Conservation (phyloP, 345 rosid species). For the Dovyalis caffra region DNA sequence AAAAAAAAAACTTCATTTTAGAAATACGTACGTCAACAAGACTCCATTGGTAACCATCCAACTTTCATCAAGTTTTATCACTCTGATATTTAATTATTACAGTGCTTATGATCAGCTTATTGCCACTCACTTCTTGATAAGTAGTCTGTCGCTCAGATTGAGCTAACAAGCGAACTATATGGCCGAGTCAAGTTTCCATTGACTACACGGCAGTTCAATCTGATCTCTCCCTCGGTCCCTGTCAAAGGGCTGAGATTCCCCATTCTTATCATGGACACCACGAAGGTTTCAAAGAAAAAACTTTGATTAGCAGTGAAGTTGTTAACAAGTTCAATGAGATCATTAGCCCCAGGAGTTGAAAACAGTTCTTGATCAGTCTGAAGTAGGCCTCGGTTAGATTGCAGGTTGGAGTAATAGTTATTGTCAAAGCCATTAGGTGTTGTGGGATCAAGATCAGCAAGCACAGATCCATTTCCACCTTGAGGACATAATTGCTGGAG, state of each 20-base stretch:
- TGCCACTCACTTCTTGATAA: neutral
- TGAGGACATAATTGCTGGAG: constrained; percentile 53
- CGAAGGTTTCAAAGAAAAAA: constrained; percentile 55
- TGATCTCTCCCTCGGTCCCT: constrained; percentile 56
- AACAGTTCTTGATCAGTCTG: constrained; percentile 60
- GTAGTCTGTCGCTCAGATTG: neutral
- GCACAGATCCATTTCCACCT: constrained; percentile 34
- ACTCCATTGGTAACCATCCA: no score
- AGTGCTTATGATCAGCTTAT: neutral
- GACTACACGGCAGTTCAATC: constrained; percentile 50
- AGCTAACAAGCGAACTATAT: constrained; percentile 3
- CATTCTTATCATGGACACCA: constrained; percentile 57
- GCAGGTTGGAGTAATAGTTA: constrained; percentile 52
- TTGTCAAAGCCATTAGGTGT: constrained; percentile 54
- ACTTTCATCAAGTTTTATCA: no score
- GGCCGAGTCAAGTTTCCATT: constrained; percentile 11
- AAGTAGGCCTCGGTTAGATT: constrained; percentile 41
- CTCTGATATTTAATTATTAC: no score
- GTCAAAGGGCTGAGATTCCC: constrained; percentile 53
- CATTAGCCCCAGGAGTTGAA: constrained; percentile 45
- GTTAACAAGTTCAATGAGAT: constrained; percentile 41
- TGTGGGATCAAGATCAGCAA: constrained; percentile 44
- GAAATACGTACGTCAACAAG: no score
- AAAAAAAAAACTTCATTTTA: no score
- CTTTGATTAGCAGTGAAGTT: constrained; percentile 39